Evolutionary conservation across 345 rosid genomes (phyloP).

Genomic region (Euclidium syriacum): DNA sequence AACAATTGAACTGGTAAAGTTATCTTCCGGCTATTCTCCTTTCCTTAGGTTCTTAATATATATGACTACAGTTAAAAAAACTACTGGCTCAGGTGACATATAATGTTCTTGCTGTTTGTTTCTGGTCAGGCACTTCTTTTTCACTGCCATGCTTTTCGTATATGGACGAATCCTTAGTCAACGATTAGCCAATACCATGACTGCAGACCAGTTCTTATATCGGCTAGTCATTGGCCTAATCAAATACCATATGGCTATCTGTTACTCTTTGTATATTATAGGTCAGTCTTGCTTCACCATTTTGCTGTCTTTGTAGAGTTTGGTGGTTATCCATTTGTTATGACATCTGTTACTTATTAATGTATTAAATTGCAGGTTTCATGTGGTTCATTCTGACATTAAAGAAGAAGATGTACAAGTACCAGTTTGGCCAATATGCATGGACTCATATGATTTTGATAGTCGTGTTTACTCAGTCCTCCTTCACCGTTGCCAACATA

Average conservation of each 20-base stretch:
- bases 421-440: conserved; percentile 98
- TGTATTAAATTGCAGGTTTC: conserved; percentile 52
- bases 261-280: conserved; percentile 84
- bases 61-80: not conserved
- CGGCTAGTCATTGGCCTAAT: conserved; percentile 69
- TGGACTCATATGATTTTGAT: conserved; percentile 99
- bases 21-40: not conserved
- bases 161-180: conserved; percentile 95
- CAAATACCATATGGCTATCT: conserved; percentile 90
- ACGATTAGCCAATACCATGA: conserved; percentile 84
- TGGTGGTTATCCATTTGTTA: not conserved
- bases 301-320: not conserved
- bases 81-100: conserved; percentile 4
- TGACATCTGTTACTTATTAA: not conserved
- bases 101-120: not conserved
- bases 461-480: conserved; percentile 89
- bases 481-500: conserved; percentile 98
- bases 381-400: conserved; percentile 97
- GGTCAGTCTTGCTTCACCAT: conserved; percentile 44
- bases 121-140: conserved; percentile 83
- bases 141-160: conserved; percentile 92
- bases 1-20: conserved; percentile 77
- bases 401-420: conserved; percentile 98
- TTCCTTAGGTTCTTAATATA: not conserved
- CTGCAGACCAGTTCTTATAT: conserved; percentile 72